phyloP scores from a whole-genome alignment of 2,329 filamentous ascomycete genomes.

The Rhytidhysteron rufulum region DNA sequence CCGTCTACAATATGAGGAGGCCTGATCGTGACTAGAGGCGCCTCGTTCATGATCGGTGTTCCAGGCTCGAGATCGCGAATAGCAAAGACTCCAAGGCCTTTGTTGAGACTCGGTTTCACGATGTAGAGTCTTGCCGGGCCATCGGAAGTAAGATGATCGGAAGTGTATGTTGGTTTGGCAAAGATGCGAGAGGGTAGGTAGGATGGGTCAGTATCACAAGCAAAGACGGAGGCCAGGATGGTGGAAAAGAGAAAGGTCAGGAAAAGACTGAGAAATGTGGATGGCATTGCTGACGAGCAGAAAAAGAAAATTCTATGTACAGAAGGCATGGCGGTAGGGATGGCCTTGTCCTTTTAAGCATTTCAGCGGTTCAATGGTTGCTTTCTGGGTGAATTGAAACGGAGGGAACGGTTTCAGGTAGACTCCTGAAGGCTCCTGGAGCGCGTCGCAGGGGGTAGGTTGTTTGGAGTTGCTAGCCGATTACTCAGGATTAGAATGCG shows the following conservation, averaged over 20 bases:
- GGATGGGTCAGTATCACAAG: slow-evolving; percentile 10
- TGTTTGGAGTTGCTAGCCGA: too few species aligned
- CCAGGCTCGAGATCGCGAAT: slow-evolving; percentile 32
- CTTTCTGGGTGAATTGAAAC: not conserved
- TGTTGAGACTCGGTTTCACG: slow-evolving; percentile 31
- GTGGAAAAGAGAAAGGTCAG: slow-evolving; percentile 1
- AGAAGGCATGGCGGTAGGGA: not conserved
- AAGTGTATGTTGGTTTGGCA: slow-evolving; percentile 12
- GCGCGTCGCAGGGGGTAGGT: too few species aligned
- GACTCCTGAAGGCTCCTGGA: too few species aligned
- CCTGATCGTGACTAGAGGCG: slow-evolving; percentile 31
- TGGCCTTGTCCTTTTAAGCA: too few species aligned
- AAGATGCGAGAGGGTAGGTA: slow-evolving; percentile 5
- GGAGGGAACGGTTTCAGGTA: not conserved
- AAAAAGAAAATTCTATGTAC: not conserved
- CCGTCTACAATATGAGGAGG: slow-evolving; percentile 24
- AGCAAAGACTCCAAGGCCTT: slow-evolving; percentile 44
- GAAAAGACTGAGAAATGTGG: not conserved
- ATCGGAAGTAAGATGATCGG: slow-evolving; percentile 16
- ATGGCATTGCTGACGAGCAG: not conserved
- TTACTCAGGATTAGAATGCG: too few species aligned
- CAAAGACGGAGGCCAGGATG: slow-evolving; percentile 6
- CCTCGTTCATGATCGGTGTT: slow-evolving; percentile 38
- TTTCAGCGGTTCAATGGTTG: too few species aligned
- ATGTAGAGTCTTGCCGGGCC: slow-evolving; percentile 22